These are phyloP conservation scores for Lactifluus echinatus DNA, from an alignment of 768 basidiomycete genomes.

Conservation along the genomic window DNA sequence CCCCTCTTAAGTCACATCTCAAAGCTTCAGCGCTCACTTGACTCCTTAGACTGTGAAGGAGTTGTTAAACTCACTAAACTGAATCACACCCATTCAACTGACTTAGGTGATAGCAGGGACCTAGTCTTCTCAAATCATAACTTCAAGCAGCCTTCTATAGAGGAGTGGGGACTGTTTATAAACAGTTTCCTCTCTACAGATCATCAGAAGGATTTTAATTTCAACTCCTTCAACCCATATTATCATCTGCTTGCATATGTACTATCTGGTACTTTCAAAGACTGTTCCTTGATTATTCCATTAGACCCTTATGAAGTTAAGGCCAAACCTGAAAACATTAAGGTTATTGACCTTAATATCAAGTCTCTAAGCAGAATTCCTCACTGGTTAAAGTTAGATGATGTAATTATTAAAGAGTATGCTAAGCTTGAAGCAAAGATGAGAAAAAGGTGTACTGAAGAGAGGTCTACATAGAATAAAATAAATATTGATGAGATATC, in stretches of 20 bases:
- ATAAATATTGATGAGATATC: too few species aligned
- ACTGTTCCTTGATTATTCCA: constrained; percentile 72
- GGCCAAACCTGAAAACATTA: constrained; percentile 33
- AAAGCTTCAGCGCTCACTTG: constrained; percentile 12
- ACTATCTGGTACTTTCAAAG: constrained; percentile 92
- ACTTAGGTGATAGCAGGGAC: neutral
- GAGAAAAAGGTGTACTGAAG: constrained; percentile 15
- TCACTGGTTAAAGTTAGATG: constrained; percentile 70
- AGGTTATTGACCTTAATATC: constrained; percentile 79
- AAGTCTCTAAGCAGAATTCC: constrained; percentile 58
- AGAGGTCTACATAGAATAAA: neutral
- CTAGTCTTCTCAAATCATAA: neutral
- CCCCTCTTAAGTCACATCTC: constrained; percentile 18
- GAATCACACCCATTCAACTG: neutral
- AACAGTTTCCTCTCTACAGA: constrained; percentile 39
- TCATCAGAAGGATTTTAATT: constrained; percentile 32
- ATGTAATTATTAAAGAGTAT: constrained; percentile 49
- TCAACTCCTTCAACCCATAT: constrained; percentile 39
- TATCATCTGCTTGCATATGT: constrained; percentile 68
- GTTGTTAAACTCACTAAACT: constrained; percentile 3
- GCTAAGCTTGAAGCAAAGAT: constrained; percentile 3
- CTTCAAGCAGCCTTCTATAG: constrained; percentile 43
- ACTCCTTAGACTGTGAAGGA: constrained; percentile 17
- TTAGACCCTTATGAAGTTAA: constrained; percentile 27
- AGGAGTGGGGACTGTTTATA: constrained; percentile 61